Percentiles rank a stretch among this genome's conserved stretches.
Conservation (phyloP, 2,329 filamentous ascomycete species). For the Neofusicoccum cordaticola region DNA sequence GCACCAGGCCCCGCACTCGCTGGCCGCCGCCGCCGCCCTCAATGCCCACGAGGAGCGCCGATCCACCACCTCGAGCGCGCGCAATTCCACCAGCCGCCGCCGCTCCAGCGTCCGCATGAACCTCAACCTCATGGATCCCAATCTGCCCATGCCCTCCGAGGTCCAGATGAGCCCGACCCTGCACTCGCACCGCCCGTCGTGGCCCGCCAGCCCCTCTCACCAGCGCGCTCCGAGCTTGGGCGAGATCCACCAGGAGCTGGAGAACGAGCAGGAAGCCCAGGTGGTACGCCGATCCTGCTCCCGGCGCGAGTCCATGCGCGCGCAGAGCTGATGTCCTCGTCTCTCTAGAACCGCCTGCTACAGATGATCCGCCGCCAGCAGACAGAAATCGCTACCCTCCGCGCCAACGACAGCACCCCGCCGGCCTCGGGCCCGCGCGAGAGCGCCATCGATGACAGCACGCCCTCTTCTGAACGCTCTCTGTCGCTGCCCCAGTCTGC, state of each 20-base stretch:
- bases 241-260: conserved; percentile 74
- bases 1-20: conserved; percentile 48
- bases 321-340: not conserved
- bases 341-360: conserved; percentile 65
- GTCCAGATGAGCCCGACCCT: conserved; percentile 52
- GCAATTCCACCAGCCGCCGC: conserved; percentile 49
- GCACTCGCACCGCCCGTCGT: conserved; percentile 25
- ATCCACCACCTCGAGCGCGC: conserved; percentile 52
- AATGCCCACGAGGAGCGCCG: conserved; percentile 67
- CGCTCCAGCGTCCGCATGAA: conserved; percentile 71
- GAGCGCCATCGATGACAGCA: conserved; percentile 49
- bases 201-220: conserved; percentile 58
- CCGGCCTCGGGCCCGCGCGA: conserved; percentile 31
- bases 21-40: conserved; percentile 73
- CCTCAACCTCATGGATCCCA: conserved; percentile 69
- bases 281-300: conserved; percentile 52
- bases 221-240: conserved; percentile 68
- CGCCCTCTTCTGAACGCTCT: conserved; percentile 47
- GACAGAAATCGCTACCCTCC: conserved; percentile 63
- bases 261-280: conserved; percentile 76
- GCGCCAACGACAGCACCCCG: conserved; percentile 27
- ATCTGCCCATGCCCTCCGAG: conserved; percentile 65
- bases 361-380: conserved; percentile 76
- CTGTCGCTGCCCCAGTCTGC: conserved; percentile 43
- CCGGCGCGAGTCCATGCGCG: not conserved